Evolutionary conservation across 106 monocot species (phyloP).

Genomic region (Agapanthus africanus): DNA sequence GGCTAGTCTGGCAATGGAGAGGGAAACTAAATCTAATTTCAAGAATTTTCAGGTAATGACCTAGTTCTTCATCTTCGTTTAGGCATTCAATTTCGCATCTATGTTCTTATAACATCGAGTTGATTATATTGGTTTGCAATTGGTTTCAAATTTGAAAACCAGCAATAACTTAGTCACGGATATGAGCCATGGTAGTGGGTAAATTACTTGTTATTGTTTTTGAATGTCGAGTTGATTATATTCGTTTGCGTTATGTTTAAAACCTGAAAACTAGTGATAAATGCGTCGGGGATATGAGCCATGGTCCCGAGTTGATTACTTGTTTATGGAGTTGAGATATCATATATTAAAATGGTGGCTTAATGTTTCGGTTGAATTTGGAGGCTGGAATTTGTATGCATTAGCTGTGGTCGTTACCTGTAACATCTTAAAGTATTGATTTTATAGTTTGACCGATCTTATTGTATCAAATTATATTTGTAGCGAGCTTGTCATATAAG

Average conservation of each 20-base stretch:
- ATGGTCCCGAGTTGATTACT: not conserved
- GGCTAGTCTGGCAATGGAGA: constrained; percentile 55
- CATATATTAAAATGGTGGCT: not conserved
- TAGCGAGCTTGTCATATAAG: no score
- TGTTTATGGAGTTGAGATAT: no score
- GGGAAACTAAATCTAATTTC: constrained; percentile 57
- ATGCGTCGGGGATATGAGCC: not conserved
- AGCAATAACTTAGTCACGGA: no score
- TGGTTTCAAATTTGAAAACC: not conserved
- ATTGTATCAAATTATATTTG: no score
- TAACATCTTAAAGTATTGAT: no score
- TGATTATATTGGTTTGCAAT: not conserved
- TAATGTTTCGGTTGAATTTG: not conserved
- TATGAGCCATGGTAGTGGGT: no score
- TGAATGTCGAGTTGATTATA: no score
- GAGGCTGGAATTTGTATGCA: not conserved
- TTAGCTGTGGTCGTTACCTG: no score
- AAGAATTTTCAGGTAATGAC: constrained; percentile 60
- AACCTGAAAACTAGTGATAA: not conserved
- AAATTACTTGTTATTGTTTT: no score
- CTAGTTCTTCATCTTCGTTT: not conserved
- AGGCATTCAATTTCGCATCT: constrained; percentile 10
- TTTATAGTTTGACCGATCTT: no score
- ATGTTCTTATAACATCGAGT: not conserved
- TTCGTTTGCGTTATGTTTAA: no score